Percentiles rank a stretch among this genome's conserved stretches.
phyloP scores from a whole-genome alignment of 2,329 filamentous ascomycete genomes.

The Botrytis aclada region DNA sequence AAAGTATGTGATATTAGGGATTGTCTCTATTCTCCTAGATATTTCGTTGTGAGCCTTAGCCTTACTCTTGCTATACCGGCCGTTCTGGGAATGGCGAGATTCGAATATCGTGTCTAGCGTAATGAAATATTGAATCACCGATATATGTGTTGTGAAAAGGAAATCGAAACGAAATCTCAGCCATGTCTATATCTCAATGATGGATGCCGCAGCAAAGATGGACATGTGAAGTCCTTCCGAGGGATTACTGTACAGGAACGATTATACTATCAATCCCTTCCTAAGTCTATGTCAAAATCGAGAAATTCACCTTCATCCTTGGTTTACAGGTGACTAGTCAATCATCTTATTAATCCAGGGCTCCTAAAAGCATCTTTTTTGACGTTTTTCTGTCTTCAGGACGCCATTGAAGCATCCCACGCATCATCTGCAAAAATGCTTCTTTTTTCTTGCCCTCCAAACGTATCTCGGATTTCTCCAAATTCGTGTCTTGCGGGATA shows the following conservation, averaged over 20 bases:
- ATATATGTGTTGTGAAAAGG: not conserved
- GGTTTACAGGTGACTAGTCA: not conserved
- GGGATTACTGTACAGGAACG: not conserved
- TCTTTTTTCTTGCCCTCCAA: conserved; percentile 35
- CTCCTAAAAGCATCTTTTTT: conserved; percentile 36
- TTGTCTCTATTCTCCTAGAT: not conserved
- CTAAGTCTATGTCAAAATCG: not conserved
- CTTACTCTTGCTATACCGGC: not conserved
- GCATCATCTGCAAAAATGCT: conserved; percentile 37
- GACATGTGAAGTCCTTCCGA: not conserved
- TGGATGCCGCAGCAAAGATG: not conserved
- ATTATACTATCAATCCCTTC: not conserved
- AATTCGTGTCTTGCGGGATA: conserved; percentile 7
- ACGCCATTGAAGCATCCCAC: conserved; percentile 38
- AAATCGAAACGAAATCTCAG: not conserved
- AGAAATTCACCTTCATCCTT: not conserved
- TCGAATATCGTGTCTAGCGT: not conserved
- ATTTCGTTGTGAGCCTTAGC: not conserved
- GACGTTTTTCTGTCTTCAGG: conserved; percentile 39
- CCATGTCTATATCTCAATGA: not conserved
- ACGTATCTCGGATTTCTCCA: conserved; percentile 24
- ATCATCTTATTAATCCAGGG: conserved; percentile 31
- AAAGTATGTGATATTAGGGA: too few relatives aligned
- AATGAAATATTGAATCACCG: not conserved
- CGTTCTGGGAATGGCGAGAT: not conserved